Conservation (phyloP, 176 grass and related monocot species). For the Poa pratensis region DNA sequence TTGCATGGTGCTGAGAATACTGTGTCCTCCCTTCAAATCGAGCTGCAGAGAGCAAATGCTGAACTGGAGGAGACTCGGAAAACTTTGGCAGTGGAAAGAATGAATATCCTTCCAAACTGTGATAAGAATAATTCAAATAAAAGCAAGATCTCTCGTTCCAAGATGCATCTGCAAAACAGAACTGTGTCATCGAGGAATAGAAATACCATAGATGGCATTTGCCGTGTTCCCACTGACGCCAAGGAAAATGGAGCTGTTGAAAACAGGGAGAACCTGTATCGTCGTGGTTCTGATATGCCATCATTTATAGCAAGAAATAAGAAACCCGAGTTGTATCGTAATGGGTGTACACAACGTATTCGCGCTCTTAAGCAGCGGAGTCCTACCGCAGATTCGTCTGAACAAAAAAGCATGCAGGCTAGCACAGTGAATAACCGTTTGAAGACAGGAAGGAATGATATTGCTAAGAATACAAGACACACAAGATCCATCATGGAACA, state of each 20-base stretch:
- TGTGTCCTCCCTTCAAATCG: slow-evolving; percentile 56
- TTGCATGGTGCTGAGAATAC: slow-evolving; percentile 55
- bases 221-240: slow-evolving; percentile 20
- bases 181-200: slow-evolving; percentile 38
- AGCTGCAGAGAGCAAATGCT: slow-evolving; percentile 62
- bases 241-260: slow-evolving; percentile 37
- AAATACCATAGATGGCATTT: slow-evolving; percentile 19
- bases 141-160: slow-evolving; percentile 28
- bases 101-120: slow-evolving; percentile 17
- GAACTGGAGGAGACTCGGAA: slow-evolving; percentile 58
- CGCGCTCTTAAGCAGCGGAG: slow-evolving; percentile 68
- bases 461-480: slow-evolving; percentile 26
- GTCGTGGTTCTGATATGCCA: slow-evolving; percentile 48
- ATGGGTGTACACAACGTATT: slow-evolving; percentile 82
- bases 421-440: slow-evolving; percentile 30
- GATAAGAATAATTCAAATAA: slow-evolving; percentile 40
- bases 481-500: slow-evolving; percentile 53
- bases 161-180: slow-evolving; percentile 34
- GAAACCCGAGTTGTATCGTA: slow-evolving; percentile 67
- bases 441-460: slow-evolving; percentile 33
- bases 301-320: slow-evolving; percentile 64
- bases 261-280: slow-evolving; percentile 38
- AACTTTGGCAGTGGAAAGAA: slow-evolving; percentile 51
- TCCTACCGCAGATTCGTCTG: slow-evolving; percentile 40
- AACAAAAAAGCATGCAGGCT: slow-evolving; percentile 49